Conservation (phyloP, 75 land plant species). For the Selaginella moellendorffii region DNA sequence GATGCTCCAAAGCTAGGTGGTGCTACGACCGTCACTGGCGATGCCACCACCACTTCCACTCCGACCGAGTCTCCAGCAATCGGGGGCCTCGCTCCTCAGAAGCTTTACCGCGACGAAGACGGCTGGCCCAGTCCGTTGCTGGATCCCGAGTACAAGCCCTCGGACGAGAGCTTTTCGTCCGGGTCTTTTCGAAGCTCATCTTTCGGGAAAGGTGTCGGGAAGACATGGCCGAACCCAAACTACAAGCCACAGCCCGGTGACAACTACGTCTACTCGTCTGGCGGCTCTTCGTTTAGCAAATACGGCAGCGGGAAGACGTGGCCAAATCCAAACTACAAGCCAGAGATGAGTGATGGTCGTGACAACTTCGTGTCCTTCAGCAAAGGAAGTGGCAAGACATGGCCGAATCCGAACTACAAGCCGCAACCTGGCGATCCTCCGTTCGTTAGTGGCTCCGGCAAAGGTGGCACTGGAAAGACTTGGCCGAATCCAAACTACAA, state of each 20-base stretch:
- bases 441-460: neutral
- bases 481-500: neutral
- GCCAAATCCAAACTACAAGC: neutral
- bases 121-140: neutral
- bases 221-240: neutral
- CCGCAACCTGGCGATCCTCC: neutral
- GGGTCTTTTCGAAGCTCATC: neutral
- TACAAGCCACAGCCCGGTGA: neutral
- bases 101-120: neutral
- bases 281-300: neutral
- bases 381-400: neutral
- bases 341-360: neutral
- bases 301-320: neutral
- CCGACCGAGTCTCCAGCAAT: neutral
- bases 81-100: neutral
- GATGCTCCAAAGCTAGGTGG: too few relatives aligned
- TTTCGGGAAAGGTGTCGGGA: neutral
- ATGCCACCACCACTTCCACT: neutral
- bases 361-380: neutral
- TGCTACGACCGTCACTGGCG: too few relatives aligned
- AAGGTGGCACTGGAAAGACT: neutral
- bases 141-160: neutral
- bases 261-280: neutral
- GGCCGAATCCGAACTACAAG: neutral
- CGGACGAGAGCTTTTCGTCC: neutral